phyloP scores from a whole-genome alignment of 108 stramenopile genomes.

The Skeletonema costatum region DNA sequence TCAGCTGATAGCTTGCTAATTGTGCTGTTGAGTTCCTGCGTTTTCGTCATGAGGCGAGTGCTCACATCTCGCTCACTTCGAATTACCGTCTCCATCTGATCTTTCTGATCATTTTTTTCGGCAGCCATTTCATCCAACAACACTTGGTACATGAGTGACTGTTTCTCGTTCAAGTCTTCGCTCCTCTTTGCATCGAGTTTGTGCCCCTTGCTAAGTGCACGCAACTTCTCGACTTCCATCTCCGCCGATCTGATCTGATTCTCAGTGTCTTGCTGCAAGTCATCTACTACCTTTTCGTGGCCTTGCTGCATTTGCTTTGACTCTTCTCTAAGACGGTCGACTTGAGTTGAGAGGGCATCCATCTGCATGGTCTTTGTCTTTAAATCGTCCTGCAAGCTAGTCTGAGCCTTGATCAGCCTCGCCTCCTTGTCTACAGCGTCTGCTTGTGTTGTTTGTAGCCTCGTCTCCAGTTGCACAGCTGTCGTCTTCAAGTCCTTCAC shows the following conservation, averaged over 20 bases:
- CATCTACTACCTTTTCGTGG: slow-evolving; percentile 12
- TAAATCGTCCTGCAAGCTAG: slow-evolving; percentile 11
- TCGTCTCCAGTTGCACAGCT: not conserved
- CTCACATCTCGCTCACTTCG: slow-evolving; percentile 23
- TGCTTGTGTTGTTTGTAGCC: not conserved
- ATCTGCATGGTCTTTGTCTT: not conserved
- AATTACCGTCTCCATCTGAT: slow-evolving; percentile 17
- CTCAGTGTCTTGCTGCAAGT: slow-evolving; percentile 19
- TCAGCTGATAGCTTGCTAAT: slow-evolving; percentile 21
- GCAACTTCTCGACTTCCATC: slow-evolving; percentile 22
- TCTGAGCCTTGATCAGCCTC: not conserved
- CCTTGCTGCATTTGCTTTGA: not conserved
- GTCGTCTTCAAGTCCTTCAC: slow-evolving; percentile 3
- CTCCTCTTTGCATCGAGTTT: slow-evolving; percentile 9
- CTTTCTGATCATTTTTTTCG: slow-evolving; percentile 1
- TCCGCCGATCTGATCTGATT: slow-evolving; percentile 5
- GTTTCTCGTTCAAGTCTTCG: not conserved
- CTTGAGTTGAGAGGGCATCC: slow-evolving; percentile 7
- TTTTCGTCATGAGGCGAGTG: slow-evolving; percentile 31
- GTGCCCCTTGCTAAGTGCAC: slow-evolving; percentile 4
- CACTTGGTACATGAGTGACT: not conserved
- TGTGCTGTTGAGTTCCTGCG: slow-evolving; percentile 22
- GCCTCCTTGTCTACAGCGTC: slow-evolving; percentile 9
- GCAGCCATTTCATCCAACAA: slow-evolving; percentile 22
- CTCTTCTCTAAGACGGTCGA: slow-evolving; percentile 12